Base-by-base conservation (phyloP, 805 yeast species). In the Ogataea salicorniae region DNA sequence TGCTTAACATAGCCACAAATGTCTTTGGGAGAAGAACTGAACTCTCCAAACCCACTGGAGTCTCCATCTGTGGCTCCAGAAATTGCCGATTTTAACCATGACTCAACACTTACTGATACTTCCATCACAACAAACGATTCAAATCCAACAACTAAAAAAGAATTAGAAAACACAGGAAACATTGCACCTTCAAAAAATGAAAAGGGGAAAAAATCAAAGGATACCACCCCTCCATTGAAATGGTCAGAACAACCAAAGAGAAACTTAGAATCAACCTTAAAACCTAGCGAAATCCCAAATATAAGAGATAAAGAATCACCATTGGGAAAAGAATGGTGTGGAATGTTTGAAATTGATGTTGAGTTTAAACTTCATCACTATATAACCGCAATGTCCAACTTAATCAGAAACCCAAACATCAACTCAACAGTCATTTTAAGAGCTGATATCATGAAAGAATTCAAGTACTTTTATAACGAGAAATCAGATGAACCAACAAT, bases 361-460 rank as follows among this genome's bases (percentile, higher is more conserved):
- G 78, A 71, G 4, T 83, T 83, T 55, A 68, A 68, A 13, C 59
- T 71, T 14, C 64, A 63, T 5, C 87, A 89, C 66, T 89, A 83
- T 59, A 82, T 80, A 47, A 68, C 69, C 3, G 96, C 96, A 6
- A 84, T 89, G 91, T 66, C 77, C 39, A 87, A 88, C 63, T 73
- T 89, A 50, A 85, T 89, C 46, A 74, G 76, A 49, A 88, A 87
- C 53, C 97, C 97, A 16, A 87, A 90, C 62, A 86, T 89, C 67
- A 92, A 91, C 67, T 91, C 97, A 11, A 86, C 97, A 0, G 94
- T 89, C 34, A 85, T 91, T 34, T 71, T 92, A 66, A 71, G 98
- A 55, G 95, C 97, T 0, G 97, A 92, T 66, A 80, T 90, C 22
- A 62, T 87, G 41, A 70, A 72, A 39, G 84, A 81, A 54, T 69